phyloP scores from a whole-genome alignment of 177 flowering plant species.

The Vitis hybrid region DNA sequence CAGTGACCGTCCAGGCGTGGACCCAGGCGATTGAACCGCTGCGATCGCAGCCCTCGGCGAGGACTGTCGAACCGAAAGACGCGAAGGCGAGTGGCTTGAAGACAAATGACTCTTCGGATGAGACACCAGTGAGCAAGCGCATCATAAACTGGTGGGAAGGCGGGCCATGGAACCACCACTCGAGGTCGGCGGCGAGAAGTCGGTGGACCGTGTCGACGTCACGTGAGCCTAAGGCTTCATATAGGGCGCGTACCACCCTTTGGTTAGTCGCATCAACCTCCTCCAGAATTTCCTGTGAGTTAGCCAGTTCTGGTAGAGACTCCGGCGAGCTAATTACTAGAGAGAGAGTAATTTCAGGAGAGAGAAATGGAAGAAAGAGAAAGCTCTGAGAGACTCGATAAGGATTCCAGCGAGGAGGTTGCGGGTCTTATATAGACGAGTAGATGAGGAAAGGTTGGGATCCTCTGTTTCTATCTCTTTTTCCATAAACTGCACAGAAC shows the following conservation, averaged over 20 bases:
- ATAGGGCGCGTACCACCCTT: slow-evolving; percentile 71
- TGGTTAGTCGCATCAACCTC: slow-evolving; percentile 28
- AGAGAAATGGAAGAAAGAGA: slow-evolving; percentile 5
- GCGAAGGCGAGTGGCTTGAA: slow-evolving; percentile 39
- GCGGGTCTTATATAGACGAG: no score
- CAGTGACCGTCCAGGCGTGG: slow-evolving; percentile 76
- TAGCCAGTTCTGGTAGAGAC: slow-evolving; percentile 55
- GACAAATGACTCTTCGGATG: slow-evolving; percentile 17
- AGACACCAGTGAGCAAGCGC: slow-evolving; percentile 76
- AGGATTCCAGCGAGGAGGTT: no score
- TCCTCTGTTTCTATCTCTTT: no score
- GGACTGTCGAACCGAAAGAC: slow-evolving; percentile 49
- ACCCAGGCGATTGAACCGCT: slow-evolving; percentile 53
- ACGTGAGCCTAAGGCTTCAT: slow-evolving; percentile 68
- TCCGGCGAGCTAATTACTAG: background rate
- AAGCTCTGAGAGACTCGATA: background rate
- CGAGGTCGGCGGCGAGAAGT: slow-evolving; percentile 76
- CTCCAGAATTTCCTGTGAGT: slow-evolving; percentile 53
- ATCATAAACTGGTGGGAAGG: slow-evolving; percentile 85
- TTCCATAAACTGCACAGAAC: no score
- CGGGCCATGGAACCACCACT: slow-evolving; percentile 99
- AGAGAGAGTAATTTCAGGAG: background rate
- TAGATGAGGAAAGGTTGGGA: no score
- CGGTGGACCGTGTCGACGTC: slow-evolving; percentile 68
- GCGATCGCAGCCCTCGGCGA: slow-evolving; percentile 62